These are phyloP conservation scores for Cardamine chenopodiifolia DNA, from an alignment of 345 rosid genomes.

Conservation along the genomic window DNA sequence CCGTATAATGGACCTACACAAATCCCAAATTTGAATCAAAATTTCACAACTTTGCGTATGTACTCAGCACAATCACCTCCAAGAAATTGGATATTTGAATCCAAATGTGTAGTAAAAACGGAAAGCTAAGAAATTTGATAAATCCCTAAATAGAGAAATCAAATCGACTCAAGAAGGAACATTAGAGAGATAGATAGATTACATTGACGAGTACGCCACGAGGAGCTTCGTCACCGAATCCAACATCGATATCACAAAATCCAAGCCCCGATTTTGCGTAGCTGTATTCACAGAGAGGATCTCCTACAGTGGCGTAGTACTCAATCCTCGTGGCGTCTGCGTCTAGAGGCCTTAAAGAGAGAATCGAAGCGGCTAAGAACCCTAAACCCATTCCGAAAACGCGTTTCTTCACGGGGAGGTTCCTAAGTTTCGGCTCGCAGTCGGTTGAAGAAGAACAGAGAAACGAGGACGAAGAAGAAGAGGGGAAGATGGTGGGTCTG, in stretches of 20 bases:
- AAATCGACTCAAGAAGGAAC: background rate
- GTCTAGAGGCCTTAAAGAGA: constrained; percentile 62
- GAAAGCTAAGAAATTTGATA: background rate
- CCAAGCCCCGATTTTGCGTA: constrained; percentile 83
- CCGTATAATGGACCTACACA: constrained; percentile 79
- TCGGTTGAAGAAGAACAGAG: constrained; percentile 43
- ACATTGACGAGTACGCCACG: constrained; percentile 81
- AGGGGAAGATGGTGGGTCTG: constrained; percentile 28
- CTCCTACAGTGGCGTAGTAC: constrained; percentile 86
- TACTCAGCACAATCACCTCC: background rate
- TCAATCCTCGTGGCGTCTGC: constrained; percentile 87
- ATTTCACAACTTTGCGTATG: background rate
- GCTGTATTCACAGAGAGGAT: constrained; percentile 74
- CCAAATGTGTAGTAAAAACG: background rate
- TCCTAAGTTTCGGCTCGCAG: constrained; percentile 26
- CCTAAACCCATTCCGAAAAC: constrained; percentile 60
- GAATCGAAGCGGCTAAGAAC: constrained; percentile 67
- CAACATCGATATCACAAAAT: constrained; percentile 70
- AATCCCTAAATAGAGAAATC: background rate
- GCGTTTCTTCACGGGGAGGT: constrained; percentile 39
- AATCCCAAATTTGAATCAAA: constrained; percentile 6
- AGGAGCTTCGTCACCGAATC: constrained; percentile 73
- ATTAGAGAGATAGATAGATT: constrained; percentile 20
- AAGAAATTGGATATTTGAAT: background rate
- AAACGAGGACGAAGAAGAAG: constrained; percentile 40